Base-by-base conservation (phyloP, 805 yeast species). In the Barnettozyma vustinii region DNA sequence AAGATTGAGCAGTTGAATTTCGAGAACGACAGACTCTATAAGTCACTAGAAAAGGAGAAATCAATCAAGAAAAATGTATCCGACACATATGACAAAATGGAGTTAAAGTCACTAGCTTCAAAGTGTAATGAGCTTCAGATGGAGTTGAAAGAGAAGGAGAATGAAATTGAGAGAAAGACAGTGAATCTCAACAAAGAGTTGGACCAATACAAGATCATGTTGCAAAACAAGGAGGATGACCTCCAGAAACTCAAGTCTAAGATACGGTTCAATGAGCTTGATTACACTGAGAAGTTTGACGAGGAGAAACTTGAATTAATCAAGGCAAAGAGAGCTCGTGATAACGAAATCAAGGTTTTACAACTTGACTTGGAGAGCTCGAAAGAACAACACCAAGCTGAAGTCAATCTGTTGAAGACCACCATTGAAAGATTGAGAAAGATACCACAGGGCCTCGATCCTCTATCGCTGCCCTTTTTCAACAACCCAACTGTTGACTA, bases 331-430 rank as follows among this genome's bases (percentile, higher is more conserved):
- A 52, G 67, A 4, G 62, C 61, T 6, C 65, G 69, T 48, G 79
- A 76, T 47, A 64, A 68, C 10, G 65, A 69, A 44, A 58, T 72
- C 33, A 67, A 68, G 32, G 52, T 67, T 20, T 50, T 71, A 19
- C 66, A 66, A 47, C 56, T 63, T 20, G 81, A 77, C 25, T 60
- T 68, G 39, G 70, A 68, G 13, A 64, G 64, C 19, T 40, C 69
- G 39, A 67, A 65, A 49, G 65, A 63, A 8, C 71, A 66, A 25
- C 60, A 68, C 47, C 69, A 69, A 44, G 55, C 60, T 32, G 73
- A 75, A 50, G 50, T 67, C 16, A 61, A 60, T n/a, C 56, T 60
- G 26, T 65, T 65, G 52, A 66, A 69, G 52, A 62, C 62, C 10
- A 35, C 48, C 1, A 53, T 60, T n/a, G 51, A 55, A 9, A 47